Conservation (phyloP, 345 rosid genomes). For the Brassica carinata region DNA sequence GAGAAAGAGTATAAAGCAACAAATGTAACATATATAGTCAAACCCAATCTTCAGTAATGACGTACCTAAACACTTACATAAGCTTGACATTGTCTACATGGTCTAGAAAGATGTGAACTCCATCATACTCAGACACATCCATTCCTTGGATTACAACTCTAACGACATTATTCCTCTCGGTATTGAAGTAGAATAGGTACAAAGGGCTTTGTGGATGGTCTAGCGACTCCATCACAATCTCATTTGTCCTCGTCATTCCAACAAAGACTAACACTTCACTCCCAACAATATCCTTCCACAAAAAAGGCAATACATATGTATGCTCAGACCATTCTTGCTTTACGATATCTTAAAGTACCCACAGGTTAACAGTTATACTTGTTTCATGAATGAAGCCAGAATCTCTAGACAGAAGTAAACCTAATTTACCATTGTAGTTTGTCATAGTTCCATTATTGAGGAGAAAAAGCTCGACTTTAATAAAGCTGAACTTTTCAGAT, state of each 20-base stretch:
- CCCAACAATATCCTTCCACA: background rate
- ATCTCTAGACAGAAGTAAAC: background rate
- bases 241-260: background rate
- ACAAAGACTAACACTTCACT: background rate
- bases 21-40: no score
- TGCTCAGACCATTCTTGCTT: background rate
- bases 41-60: background rate
- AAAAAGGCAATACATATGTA: background rate
- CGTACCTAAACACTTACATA: background rate
- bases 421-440: background rate
- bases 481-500: background rate
- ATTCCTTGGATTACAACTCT: background rate
- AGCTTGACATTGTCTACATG: background rate
- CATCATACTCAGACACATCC: background rate
- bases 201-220: background rate
- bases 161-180: background rate
- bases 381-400: background rate
- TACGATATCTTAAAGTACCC: background rate
- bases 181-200: background rate
- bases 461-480: background rate
- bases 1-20: no score
- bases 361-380: background rate
- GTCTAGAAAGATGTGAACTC: background rate
- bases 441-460: background rate
- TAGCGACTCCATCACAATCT: background rate